Evolutionary conservation across 768 basidiomycete species (phyloP), one percentile per base, ranked within the genome.

Genomic region (Leccinum sublutescens): DNA sequence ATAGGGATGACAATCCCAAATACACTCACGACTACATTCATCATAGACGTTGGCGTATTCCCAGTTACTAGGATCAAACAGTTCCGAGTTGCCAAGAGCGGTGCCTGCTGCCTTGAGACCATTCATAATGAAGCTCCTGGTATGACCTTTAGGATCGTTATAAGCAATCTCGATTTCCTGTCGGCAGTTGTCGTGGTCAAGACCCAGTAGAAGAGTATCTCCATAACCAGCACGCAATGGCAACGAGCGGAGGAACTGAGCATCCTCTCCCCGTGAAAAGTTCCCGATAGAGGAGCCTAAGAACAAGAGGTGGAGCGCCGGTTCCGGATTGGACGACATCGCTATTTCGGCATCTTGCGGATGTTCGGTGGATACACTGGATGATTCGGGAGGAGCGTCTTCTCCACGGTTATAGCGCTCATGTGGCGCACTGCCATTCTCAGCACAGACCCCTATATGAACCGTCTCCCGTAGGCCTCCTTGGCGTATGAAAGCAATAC

Each of bases 201-300:
- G 75, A n/a, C 95, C 95, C 10, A 99, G 79, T 2, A 98, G 76
- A 8, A 98, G 78, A 0, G 92, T 96, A 71, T 97, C 95, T 2
- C 86, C 87, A 19, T 76, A 79, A 6, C 86, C 82, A 10, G 89
- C 76, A 14, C 88, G 85, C 25, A 98, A 78, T 4, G 95, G 95
- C 29, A 98, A 76, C 2, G 85, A 84, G 7, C 79, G 79, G 53
- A 99, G 82, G 74, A 99, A 98, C 0, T 79, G 74, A 0, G 80
- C 81, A 9, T 88, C 90, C 23, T 82, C 88, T 5, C 78, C 77
- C 12, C 93, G 82, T 5, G 79, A 66, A 72, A 98, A 98, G 77
- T 98, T 98, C 7, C 95, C 97, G 7, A 98, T 71, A 1, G 93
- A 92, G 0, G 91, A 95, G 0, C 96, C 97, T 17, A 98, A 78